phyloP scores from a whole-genome alignment of 306 rosid species.

The Cicer judaicum region DNA sequence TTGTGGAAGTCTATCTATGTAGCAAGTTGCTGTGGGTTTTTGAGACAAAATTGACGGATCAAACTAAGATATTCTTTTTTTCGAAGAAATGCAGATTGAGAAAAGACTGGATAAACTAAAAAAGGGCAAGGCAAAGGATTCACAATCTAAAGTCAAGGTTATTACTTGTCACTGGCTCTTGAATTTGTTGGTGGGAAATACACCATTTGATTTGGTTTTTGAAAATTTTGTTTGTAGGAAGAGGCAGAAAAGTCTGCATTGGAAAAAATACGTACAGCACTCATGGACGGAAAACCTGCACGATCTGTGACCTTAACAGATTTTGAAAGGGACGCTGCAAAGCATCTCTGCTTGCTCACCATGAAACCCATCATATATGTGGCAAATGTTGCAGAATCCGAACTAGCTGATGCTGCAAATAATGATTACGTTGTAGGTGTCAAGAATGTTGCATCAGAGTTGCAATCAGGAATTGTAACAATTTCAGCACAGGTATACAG shows the following conservation, averaged over 20 bases:
- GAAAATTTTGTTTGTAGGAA: constrained; percentile 64
- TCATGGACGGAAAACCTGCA: constrained; percentile 95
- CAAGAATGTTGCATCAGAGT: constrained; percentile 69
- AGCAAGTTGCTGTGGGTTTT: constrained; percentile 23
- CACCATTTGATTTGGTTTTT: constrained; percentile 9
- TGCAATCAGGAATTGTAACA: constrained; percentile 84
- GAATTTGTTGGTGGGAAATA: constrained; percentile 19
- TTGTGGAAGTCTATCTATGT: constrained; percentile 19
- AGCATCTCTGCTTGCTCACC: constrained; percentile 90
- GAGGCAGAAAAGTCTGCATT: constrained; percentile 85
- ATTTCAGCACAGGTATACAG: constrained; percentile 87
- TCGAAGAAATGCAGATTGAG: constrained; percentile 88
- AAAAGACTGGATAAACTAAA: constrained; percentile 92
- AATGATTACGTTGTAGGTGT: constrained; percentile 72
- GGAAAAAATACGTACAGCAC: constrained; percentile 79
- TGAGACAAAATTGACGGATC: constrained; percentile 52
- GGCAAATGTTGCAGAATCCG: constrained; percentile 95
- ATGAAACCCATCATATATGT: constrained; percentile 90
- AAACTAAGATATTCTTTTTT: constrained; percentile 57
- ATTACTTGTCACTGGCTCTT: not conserved
- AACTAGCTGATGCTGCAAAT: constrained; percentile 74
- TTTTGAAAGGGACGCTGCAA: constrained; percentile 73
- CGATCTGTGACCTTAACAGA: constrained; percentile 85
- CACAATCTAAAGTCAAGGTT: constrained; percentile 86
- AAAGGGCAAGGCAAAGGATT: constrained; percentile 84